phyloP scores from a whole-genome alignment of 2,329 filamentous ascomycete genomes.

The Scedosporium boydii region DNA sequence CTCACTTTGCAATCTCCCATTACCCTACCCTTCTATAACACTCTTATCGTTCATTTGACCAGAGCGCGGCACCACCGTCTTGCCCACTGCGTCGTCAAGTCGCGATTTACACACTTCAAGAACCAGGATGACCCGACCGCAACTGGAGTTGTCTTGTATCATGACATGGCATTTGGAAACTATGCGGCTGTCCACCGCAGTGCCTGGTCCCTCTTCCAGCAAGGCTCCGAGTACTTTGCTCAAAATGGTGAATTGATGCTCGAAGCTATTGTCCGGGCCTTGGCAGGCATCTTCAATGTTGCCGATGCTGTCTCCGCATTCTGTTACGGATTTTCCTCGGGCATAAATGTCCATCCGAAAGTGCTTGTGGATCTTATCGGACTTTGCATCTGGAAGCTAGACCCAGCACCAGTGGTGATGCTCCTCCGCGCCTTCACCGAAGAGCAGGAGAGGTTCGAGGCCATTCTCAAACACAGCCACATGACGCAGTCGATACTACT shows the following conservation, averaged over 20 bases:
- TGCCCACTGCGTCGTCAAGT: slow-evolving; percentile 34
- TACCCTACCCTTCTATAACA: slow-evolving; percentile 61
- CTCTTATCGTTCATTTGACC: slow-evolving; percentile 57
- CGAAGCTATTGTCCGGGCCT: slow-evolving; percentile 35
- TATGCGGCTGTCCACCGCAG: background rate
- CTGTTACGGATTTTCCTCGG: slow-evolving; percentile 25
- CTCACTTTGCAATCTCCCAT: slow-evolving; percentile 52
- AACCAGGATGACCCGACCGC: slow-evolving; percentile 36
- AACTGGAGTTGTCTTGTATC: slow-evolving; percentile 35
- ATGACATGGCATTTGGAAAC: slow-evolving; percentile 27
- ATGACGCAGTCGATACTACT: slow-evolving; percentile 8
- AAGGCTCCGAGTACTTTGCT: background rate
- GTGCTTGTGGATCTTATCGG: slow-evolving; percentile 29
- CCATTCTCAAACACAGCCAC: slow-evolving; percentile 4
- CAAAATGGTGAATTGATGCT: slow-evolving; percentile 19
- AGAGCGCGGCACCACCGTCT: slow-evolving; percentile 37
- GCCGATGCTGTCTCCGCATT: slow-evolving; percentile 34
- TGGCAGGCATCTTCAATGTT: slow-evolving; percentile 37
- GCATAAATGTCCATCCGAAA: slow-evolving; percentile 20
- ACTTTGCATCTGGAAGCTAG: slow-evolving; percentile 29
- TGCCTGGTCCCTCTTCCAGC: background rate
- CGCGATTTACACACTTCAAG: slow-evolving; percentile 21
- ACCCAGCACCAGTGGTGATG: slow-evolving; percentile 14
- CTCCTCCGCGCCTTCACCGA: slow-evolving; percentile 7
- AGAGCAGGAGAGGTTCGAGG: slow-evolving; percentile 2